Percentiles rank a stretch among this genome's conserved stretches.
Conservation (phyloP, 1,139 yeast species). For the Protomyces arabidopsidicola region DNA sequence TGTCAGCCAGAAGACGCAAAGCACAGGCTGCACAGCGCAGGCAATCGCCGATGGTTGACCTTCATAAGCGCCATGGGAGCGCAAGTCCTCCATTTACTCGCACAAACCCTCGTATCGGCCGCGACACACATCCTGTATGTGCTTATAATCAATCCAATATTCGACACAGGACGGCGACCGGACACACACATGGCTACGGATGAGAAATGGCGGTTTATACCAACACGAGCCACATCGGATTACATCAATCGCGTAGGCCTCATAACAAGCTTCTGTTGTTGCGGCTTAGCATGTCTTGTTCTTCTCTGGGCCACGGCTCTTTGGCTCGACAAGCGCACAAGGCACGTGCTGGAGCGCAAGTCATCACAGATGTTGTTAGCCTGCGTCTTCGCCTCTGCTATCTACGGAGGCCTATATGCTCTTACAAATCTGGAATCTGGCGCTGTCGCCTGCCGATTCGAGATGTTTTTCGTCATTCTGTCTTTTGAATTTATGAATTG, state of each 20-base stretch:
- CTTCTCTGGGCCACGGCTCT: not conserved
- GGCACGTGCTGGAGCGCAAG: not conserved
- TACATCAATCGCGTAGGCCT: not conserved
- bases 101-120: too few species aligned
- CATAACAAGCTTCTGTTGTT: not conserved
- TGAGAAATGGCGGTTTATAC: not conserved
- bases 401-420: not conserved
- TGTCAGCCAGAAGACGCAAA: too few species aligned
- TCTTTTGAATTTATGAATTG: slow-evolving; percentile 13
- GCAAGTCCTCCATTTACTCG: too few species aligned
- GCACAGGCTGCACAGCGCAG: too few species aligned
- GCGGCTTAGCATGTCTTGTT: not conserved
- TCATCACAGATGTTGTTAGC: not conserved
- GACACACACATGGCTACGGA: not conserved
- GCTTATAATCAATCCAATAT: too few species aligned
- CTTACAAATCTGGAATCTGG: not conserved
- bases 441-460: slow-evolving; percentile 8
- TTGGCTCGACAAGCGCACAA: not conserved
- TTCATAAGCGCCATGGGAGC: too few species aligned
- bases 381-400: not conserved
- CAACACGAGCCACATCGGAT: not conserved
- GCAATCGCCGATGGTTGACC: too few species aligned
- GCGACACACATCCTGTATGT: too few species aligned
- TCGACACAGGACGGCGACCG: too few species aligned
- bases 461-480: slow-evolving; percentile 9